phyloP scores from a whole-genome alignment of 2,329 filamentous ascomycete species.

The Eurotiales sp. region DNA sequence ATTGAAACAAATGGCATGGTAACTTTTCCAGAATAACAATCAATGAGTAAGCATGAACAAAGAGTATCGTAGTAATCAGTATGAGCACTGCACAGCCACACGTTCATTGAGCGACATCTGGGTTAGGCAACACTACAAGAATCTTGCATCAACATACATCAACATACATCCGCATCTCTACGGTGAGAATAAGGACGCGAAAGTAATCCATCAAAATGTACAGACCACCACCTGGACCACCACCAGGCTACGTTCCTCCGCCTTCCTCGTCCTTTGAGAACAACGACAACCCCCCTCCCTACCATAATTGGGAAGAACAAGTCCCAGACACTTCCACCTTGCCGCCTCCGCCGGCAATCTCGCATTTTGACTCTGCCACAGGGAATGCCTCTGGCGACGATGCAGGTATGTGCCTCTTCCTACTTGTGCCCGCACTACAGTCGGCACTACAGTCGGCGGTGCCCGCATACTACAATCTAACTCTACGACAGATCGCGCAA shows the following conservation, averaged over 20 bases:
- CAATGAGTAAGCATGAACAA: neutral
- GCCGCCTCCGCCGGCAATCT: conserved; percentile 56
- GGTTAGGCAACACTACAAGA: neutral
- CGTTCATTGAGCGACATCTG: neutral
- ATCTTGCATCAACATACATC: neutral
- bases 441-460: too few species aligned
- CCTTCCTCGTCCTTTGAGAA: neutral
- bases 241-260: conserved; percentile 2
- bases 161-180: neutral
- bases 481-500: conserved; percentile 47
- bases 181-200: neutral
- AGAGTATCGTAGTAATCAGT: neutral
- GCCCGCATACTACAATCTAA: too few species aligned
- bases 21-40: neutral
- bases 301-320: conserved; percentile 59
- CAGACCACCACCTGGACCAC: conserved; percentile 7
- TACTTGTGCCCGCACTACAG: too few species aligned
- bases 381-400: conserved; percentile 55
- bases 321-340: conserved; percentile 58
- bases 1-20: neutral
- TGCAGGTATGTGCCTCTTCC: conserved; percentile 1
- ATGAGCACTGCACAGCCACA: conserved; percentile 7
- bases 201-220: conserved; percentile 6
- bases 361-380: conserved; percentile 51
- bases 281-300: conserved; percentile 46